phyloP scores from a whole-genome alignment of 2,329 filamentous ascomycete genomes.

The Grosmannia clavigera region DNA sequence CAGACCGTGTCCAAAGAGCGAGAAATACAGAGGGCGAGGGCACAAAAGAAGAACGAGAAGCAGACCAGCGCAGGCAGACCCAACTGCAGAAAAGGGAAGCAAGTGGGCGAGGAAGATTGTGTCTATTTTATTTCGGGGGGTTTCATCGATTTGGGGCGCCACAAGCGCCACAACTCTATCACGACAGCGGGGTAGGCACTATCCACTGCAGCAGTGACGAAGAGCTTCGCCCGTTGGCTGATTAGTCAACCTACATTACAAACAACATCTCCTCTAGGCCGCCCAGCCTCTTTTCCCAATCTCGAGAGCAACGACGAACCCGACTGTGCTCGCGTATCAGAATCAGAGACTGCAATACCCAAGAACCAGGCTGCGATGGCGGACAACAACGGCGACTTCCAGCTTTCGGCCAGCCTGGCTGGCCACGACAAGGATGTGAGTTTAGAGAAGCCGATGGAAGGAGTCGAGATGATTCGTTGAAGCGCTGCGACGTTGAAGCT shows the following conservation, averaged over 20 bases:
- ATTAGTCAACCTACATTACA: neutral
- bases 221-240: neutral
- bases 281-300: neutral
- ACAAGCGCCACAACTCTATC: neutral
- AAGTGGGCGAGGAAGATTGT: neutral
- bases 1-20: neutral
- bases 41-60: neutral
- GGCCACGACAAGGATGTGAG: constrained; percentile 91
- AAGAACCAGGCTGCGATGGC: neutral
- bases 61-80: neutral
- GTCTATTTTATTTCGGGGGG: neutral
- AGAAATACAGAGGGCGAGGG: neutral
- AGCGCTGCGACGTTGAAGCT: neutral
- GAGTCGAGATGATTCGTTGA: neutral
- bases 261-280: neutral
- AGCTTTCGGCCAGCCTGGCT: constrained; percentile 78
- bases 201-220: neutral
- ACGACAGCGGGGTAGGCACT: neutral
- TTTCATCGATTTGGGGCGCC: neutral
- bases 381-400: constrained; percentile 62
- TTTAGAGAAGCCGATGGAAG: neutral
- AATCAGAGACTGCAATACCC: neutral
- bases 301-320: neutral
- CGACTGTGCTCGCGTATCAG: neutral
- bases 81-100: neutral